These are phyloP conservation scores for Linderina pennispora DNA, from an alignment of 192 early-diverging fungal genomes.

Conservation along the genomic window DNA sequence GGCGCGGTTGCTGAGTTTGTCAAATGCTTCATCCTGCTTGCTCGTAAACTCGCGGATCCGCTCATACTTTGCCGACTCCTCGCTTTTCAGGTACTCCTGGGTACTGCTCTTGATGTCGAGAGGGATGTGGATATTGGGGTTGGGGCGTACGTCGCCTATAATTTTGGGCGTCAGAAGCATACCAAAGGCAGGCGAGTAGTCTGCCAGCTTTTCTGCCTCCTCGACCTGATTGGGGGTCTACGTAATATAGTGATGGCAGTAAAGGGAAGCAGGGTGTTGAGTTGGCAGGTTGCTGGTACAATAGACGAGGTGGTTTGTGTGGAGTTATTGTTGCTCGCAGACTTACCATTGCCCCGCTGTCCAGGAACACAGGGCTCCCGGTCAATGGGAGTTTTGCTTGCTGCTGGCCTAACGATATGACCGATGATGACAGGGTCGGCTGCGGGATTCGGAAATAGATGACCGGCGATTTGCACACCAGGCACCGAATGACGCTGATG, in stretches of 20 bases:
- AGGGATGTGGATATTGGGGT: constrained; percentile 14
- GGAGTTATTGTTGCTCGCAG: no score
- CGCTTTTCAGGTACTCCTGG: constrained; percentile 22
- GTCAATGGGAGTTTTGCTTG: constrained; percentile 26
- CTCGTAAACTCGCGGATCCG: constrained; percentile 33
- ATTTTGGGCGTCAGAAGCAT: constrained; percentile 15
- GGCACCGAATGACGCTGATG: constrained; percentile 39
- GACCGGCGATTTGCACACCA: constrained; percentile 35
- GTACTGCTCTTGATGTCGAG: constrained; percentile 33
- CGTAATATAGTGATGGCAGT: background rate
- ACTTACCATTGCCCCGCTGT: constrained; percentile 11
- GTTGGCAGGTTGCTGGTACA: no score
- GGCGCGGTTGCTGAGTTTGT: constrained; percentile 13
- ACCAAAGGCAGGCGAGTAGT: constrained; percentile 41
- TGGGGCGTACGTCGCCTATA: constrained; percentile 1
- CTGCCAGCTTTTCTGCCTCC: constrained; percentile 10
- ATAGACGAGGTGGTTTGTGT: no score
- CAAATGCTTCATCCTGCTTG: constrained; percentile 32
- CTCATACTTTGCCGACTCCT: constrained; percentile 30
- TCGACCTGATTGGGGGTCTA: constrained; percentile 8
- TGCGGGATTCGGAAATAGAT: constrained; percentile 18
- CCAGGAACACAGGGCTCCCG: constrained; percentile 17
- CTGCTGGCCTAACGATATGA: no score
- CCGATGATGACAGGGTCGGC: no score
- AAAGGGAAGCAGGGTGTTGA: background rate